Conservation (phyloP, 106 monocot genomes). For the Xerophyta viscosa region DNA sequence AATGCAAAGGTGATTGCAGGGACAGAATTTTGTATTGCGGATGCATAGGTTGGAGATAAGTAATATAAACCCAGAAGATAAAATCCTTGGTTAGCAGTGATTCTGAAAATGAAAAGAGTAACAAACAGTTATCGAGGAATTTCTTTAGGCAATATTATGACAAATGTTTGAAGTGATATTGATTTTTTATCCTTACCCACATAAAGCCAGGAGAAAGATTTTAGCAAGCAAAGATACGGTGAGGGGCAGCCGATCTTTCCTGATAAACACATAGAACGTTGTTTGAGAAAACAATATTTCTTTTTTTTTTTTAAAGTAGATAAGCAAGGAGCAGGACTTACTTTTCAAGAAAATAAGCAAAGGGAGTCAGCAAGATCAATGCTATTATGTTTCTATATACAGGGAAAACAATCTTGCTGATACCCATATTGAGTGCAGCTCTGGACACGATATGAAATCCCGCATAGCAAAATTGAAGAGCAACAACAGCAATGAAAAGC, state of each 20-base stretch:
- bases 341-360: constrained; percentile 82
- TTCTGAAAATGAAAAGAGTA: constrained; percentile 28
- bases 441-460: constrained; percentile 76
- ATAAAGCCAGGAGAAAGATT: constrained; percentile 62
- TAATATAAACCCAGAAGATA: constrained; percentile 72
- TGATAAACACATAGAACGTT: no score
- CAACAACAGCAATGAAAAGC: constrained; percentile 45
- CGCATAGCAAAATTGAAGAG: constrained; percentile 60
- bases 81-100: constrained; percentile 84
- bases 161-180: no score
- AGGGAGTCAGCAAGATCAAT: constrained; percentile 56
- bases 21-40: constrained; percentile 71
- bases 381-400: constrained; percentile 71
- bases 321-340: no score
- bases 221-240: constrained; percentile 47
- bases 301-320: no score
- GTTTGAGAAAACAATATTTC: no score
- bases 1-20: constrained; percentile 81
- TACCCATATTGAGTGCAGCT: constrained; percentile 60
- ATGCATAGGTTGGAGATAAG: constrained; percentile 79
- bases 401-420: constrained; percentile 59
- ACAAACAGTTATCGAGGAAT: no score
- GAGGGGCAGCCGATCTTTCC: constrained; percentile 66
- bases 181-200: constrained; percentile 36
- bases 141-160: no score